phyloP scores from a whole-genome alignment of 176 grass and related monocot species.

The maize (Zea mays) region DNA sequence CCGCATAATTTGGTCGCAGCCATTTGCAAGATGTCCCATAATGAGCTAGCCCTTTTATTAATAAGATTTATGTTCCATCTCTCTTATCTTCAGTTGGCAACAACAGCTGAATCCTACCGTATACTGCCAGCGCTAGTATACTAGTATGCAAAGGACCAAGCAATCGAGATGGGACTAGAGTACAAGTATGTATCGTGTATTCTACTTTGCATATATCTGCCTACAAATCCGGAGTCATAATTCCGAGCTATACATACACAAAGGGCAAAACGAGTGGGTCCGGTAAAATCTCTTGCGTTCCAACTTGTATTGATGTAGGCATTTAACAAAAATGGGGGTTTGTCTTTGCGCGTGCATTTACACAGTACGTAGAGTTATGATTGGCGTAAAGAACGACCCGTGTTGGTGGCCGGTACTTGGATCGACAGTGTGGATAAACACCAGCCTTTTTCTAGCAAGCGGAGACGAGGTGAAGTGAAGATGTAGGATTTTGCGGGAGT shows the following conservation, averaged over 20 bases:
- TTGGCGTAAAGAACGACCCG: not conserved
- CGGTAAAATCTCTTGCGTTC: constrained; percentile 3
- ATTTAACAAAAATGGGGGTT: not conserved
- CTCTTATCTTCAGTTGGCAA: not conserved
- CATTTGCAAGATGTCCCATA: not conserved
- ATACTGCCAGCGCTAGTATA: not conserved
- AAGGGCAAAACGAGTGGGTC: constrained; percentile 23
- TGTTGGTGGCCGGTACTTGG: not conserved
- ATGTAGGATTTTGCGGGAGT: no score
- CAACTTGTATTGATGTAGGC: constrained; percentile 1
- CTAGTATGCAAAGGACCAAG: not conserved
- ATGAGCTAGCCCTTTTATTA: not conserved
- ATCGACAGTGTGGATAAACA: not conserved
- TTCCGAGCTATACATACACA: not conserved
- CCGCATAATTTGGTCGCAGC: constrained; percentile 13
- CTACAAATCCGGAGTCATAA: not conserved
- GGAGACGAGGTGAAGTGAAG: not conserved
- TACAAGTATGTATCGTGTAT: not conserved
- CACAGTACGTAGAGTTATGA: constrained; percentile 35
- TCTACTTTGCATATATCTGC: not conserved
- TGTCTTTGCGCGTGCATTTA: constrained; percentile 36
- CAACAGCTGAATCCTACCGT: not conserved
- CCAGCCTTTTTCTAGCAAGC: constrained; percentile 22
- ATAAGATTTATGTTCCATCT: not conserved
- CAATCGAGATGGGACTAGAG: constrained; percentile 2